Evolutionary conservation across 83 land plant genomes (phyloP), one percentile per base, ranked within the genome.

Genomic region (Diphasiastrum complanatum): DNA sequence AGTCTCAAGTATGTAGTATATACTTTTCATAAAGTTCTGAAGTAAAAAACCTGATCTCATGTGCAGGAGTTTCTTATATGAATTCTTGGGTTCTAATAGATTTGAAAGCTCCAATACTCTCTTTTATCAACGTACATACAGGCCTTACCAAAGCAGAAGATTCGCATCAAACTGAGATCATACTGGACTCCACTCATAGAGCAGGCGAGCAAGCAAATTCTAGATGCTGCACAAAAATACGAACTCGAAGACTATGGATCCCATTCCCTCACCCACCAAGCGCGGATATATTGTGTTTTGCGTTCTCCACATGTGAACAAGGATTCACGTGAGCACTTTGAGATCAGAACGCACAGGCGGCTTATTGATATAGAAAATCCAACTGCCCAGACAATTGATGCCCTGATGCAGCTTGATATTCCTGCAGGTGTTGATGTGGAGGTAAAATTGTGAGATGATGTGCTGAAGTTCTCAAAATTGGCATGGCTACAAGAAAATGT

Each of bases 351-450:
- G 2, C 98, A 92, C 72, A 80, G 76, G 47, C 79, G 96, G 23
- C 76, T 92, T 35, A 92, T 92, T 34, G 98, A 92, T 54, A 80
- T 92, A 53, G 63, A 82, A 27, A 78, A 85, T 54, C 98, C 98
- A 33, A 92, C 80, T 59, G 86, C 91, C 2, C 81, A 82, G 62
- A 92, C 98, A 1, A 88, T 92, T 18, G 98, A 92, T 60, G 79
- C 98, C 1, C 71, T 92, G 77, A 85, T 88, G 95, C 87, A 81
- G 72, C 79, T 92, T 19, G 88, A 92, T 51, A 73, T 92, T 14
- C 96, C 98, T 16, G 83, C 83, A 36, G 96, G 98, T 26, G 96
- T 92, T n/a, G 96, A 85, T 66, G 95, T 92, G 3, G 85, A 87
- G 29, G 87, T 92, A 52, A 92, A 88, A 59, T 71, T 92, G 30